phyloP scores from a whole-genome alignment of 2,329 filamentous ascomycete species.

The Exophiala sp. region DNA sequence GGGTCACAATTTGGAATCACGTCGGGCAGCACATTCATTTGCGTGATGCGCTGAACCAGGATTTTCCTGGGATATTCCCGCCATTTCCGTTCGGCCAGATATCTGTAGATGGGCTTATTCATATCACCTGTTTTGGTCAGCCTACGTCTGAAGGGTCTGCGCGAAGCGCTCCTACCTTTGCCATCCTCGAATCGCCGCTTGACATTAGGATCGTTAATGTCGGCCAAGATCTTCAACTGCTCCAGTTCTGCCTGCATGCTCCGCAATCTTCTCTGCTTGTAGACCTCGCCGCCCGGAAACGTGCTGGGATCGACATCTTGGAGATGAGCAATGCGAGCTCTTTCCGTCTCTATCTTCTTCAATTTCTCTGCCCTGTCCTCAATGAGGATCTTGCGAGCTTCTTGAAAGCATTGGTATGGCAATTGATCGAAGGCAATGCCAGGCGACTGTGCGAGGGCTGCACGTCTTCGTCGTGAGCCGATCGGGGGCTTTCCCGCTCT shows the following conservation, averaged over 20 bases:
- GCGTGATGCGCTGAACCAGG: constrained; percentile 77
- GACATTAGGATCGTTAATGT: constrained; percentile 91
- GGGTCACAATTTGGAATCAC: constrained; percentile 77
- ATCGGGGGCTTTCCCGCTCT: constrained; percentile 67
- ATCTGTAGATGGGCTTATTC: constrained; percentile 92
- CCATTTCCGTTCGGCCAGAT: constrained; percentile 86
- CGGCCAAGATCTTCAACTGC: constrained; percentile 78
- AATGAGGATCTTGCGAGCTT: constrained; percentile 78
- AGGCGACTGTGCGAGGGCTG: constrained; percentile 61
- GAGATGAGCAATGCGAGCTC: constrained; percentile 65
- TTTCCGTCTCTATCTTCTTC: constrained; percentile 63
- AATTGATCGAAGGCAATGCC: constrained; percentile 86
- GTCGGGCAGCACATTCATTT: constrained; percentile 86
- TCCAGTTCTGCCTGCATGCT: constrained; percentile 72
- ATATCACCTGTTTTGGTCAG: constrained; percentile 68
- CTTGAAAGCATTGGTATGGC: constrained; percentile 97
- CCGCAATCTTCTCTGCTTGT: constrained; percentile 63
- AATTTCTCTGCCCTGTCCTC: constrained; percentile 81
- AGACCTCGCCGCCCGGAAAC: constrained; percentile 59
- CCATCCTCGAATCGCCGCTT: constrained; percentile 95
- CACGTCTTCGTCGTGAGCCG: constrained; percentile 79
- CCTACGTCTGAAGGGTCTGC: background rate
- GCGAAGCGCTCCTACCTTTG: constrained; percentile 56
- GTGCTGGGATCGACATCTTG: constrained; percentile 56
- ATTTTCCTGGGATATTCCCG: constrained; percentile 74